Conservation (phyloP, 257 asterid species). For the Capsicum pubescens region DNA sequence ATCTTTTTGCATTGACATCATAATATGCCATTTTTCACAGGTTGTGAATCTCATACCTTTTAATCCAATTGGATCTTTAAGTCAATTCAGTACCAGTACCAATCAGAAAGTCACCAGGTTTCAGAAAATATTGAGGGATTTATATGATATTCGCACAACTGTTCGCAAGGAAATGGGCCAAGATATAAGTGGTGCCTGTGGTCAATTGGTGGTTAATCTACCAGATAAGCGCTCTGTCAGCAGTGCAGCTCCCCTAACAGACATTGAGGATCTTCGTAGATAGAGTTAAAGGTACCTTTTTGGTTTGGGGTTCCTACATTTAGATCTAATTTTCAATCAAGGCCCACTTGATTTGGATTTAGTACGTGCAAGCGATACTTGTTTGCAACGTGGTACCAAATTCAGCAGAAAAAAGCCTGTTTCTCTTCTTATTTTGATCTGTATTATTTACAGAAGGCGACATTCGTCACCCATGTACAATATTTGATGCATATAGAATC, state of each 20-base stretch:
- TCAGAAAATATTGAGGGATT: conserved; percentile 81
- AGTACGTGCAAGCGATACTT: not conserved
- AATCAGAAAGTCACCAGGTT: conserved; percentile 67
- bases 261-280: conserved; percentile 80
- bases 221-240: conserved; percentile 47
- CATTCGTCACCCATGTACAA: not conserved
- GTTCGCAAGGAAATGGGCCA: conserved; percentile 98
- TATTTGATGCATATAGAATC: conserved; percentile 11
- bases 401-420: not conserved
- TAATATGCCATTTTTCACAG: conserved; percentile 45
- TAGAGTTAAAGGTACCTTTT: not conserved
- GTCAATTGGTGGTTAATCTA: conserved; percentile 76
- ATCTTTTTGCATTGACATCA: conserved; percentile 2
- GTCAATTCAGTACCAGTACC: conserved; percentile 61
- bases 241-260: conserved; percentile 56
- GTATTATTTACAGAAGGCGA: not conserved
- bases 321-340: not conserved
- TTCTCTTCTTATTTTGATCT: not conserved
- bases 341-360: not conserved
- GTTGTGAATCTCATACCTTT: conserved; percentile 96
- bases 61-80: conserved; percentile 86
- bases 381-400: conserved; percentile 22
- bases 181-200: conserved; percentile 99
- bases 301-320: not conserved
- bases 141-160: conserved; percentile 80